Evolutionary conservation across 2,329 filamentous ascomycete species (phyloP).

Genomic region (Cercospora janseana): DNA sequence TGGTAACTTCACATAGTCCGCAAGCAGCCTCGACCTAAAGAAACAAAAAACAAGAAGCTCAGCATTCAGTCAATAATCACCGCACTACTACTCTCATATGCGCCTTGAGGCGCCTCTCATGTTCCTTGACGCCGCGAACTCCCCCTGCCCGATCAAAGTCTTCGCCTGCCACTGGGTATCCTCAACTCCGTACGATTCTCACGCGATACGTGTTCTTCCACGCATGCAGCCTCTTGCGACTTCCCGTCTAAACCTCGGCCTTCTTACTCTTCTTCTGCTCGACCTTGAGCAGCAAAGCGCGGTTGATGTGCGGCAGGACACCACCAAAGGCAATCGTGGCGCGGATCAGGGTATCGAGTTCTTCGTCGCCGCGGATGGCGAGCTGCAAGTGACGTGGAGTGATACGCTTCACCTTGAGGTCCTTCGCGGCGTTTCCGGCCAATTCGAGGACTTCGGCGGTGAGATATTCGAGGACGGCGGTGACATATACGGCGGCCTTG

Average conservation of each 20-base stretch:
- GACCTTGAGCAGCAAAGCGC: conserved; percentile 89
- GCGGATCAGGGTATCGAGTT: conserved; percentile 94
- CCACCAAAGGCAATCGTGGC: conserved; percentile 98
- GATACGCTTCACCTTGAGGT: conserved; percentile 99
- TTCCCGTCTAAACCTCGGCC: conserved; percentile 41
- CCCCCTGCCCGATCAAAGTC: conserved; percentile 6
- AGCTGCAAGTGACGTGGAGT: conserved; percentile 98
- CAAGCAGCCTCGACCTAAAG: not conserved
- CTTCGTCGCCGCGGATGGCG: conserved; percentile 91
- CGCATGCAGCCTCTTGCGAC: not conserved
- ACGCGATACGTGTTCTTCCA: conserved; percentile 8
- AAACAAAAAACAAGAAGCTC: conserved; percentile 4
- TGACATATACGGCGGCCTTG: conserved; percentile 97
- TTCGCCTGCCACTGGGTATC: conserved; percentile 12
- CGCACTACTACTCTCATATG: conserved; percentile 12
- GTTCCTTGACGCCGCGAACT: conserved; percentile 11
- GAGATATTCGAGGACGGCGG: conserved; percentile 96
- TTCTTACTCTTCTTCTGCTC: conserved; percentile 94
- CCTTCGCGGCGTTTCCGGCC: conserved; percentile 95
- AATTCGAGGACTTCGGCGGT: conserved; percentile 98
- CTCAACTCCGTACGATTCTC: conserved; percentile 7
- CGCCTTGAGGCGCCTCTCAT: conserved; percentile 13
- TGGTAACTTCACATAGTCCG: not conserved
- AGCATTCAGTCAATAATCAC: conserved; percentile 9
- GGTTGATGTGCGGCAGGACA: conserved; percentile 98